Evolutionary conservation across 2,329 filamentous ascomycete genomes (phyloP), one percentile per base, ranked within the genome.

Genomic region (Aspergillus sp.): DNA sequence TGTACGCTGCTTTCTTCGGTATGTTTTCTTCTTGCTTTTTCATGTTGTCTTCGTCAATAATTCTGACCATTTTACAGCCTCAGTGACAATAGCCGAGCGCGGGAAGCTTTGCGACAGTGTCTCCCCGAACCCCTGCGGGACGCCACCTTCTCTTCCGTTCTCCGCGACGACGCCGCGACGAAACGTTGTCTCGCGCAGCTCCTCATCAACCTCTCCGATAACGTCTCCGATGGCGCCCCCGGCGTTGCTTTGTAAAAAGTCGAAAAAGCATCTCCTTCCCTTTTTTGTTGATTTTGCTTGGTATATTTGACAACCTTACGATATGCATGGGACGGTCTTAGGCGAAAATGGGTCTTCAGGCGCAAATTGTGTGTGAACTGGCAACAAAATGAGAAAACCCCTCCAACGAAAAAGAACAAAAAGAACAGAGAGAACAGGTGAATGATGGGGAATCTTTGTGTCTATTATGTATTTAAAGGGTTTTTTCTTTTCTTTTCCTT

Each of bases 101-200:
- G 95, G 32, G 95, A 99, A 76, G 95, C 95, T 50, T 85, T 99
- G 22, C 87, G 95, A 47, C 95, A 99, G 77, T 99, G 95, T 72
- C 88, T 99, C 12, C 95, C 95, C 0, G 95, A 99, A 72, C 95
- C 95, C n/a, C 87, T 99, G n/a, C 90, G 95, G 52, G 95, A 99
- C 75, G 93, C 94, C 7, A 99, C 95, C 1, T 99, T 99, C 76
- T 96, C 92, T 9, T 94, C 93, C 0, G 95, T 99, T 49, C 87
- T 99, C 36, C 90, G 95, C 59, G 95, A 99, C 71, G 95, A 99
- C 73, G 95, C 95, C 14, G 95, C 95, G 1, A 99, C 95, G 0
- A 99, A 99, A 82, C 89, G 95, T 60, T 99, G 95, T 76, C 88
- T 99, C 36, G 91, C 93, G n/a, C 95, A 98, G 78, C 87, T 99